These are phyloP conservation scores for Myxozyma geophila DNA, from an alignment of 805 yeast species.

Conservation along the genomic window DNA sequence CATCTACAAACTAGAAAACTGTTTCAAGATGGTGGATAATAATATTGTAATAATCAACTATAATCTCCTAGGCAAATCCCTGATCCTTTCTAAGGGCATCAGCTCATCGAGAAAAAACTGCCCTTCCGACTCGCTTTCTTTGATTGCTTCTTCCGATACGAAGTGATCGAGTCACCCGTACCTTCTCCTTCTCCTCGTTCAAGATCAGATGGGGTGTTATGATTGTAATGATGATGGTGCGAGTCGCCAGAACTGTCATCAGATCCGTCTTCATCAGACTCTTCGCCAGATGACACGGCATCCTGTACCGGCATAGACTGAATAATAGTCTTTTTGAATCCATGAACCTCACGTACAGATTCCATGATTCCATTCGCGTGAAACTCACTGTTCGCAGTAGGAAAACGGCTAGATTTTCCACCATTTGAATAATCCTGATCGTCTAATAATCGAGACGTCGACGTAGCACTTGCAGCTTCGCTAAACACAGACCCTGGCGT, in stretches of 20 bases:
- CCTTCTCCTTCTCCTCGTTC: constrained; percentile 9
- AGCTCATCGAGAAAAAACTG: constrained; percentile 21
- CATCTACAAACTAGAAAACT: too few species aligned
- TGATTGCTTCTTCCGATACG: constrained; percentile 9
- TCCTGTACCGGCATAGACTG: constrained; percentile 47
- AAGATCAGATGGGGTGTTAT: constrained; percentile 8
- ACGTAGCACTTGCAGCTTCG: constrained; percentile 21
- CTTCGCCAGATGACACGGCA: constrained; percentile 11
- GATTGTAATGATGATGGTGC: background rate
- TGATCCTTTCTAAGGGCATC: background rate
- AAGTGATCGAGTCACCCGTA: constrained; percentile 4
- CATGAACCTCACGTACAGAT: constrained; percentile 79
- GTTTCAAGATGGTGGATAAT: too few species aligned
- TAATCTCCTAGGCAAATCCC: too few species aligned
- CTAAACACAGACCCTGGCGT: constrained; percentile 24
- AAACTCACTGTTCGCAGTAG: constrained; percentile 23
- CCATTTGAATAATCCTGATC: constrained; percentile 3
- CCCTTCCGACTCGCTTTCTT: constrained; percentile 12
- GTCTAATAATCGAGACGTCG: constrained; percentile 20
- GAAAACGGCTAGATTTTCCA: background rate
- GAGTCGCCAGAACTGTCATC: constrained; percentile 12
- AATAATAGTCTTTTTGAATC: constrained; percentile 83
- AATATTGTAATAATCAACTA: too few species aligned
- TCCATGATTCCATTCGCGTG: constrained; percentile 72
- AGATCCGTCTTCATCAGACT: constrained; percentile 5